Base-by-base conservation (phyloP, 177 flowering plant genomes). In the Vitis hybrid region DNA sequence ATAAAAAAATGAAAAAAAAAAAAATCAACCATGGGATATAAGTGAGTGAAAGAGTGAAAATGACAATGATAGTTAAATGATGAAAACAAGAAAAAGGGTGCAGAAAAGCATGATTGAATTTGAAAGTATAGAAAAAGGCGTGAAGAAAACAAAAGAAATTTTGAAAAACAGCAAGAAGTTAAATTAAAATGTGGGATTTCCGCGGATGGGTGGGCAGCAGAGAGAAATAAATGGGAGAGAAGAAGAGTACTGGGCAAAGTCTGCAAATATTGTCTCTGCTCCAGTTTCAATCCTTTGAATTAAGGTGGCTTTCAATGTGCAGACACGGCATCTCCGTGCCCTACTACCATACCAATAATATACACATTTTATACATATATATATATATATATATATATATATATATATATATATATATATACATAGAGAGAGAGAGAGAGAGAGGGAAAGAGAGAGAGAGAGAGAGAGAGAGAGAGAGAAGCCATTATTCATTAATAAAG, bases 291-390 rank as follows among this genome's bases (percentile, higher is more conserved):
- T 50, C 15, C 29, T 66, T 66, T 64, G 48, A 72, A 56, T 10
- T 13, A 2, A 69, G 33, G n/a, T 51, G 51, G 80, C 78, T 71
- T 80, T 80, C 68, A 82, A 80, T 82, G 78, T 57, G 71, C 75
- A 77, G 79, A 69, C 82, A 84, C 87, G 83, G 78, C 76, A 76
- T 84, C 78, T 84, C 77, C 87, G 85, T 81, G 87, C 68, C 79
- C 13, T 39, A 39, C 45, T 7, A 39, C 8, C 45, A 39, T 39
- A 39, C 16, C 45, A 48, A 56, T 72, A 55, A 62, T n/a, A 59
- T 59, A 9, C 39, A 39, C 14, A 29, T 18, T 39, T 3, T 39
- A 62, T 50, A 15, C 2, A 60, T n/a, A 16, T 22, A 50, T 5
- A 33, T 5, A 66, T 29, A 56, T n/a, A 33, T 26, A 16, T 8